phyloP scores from a whole-genome alignment of 352 stramenopile species.

The Phytopythium aichiense region DNA sequence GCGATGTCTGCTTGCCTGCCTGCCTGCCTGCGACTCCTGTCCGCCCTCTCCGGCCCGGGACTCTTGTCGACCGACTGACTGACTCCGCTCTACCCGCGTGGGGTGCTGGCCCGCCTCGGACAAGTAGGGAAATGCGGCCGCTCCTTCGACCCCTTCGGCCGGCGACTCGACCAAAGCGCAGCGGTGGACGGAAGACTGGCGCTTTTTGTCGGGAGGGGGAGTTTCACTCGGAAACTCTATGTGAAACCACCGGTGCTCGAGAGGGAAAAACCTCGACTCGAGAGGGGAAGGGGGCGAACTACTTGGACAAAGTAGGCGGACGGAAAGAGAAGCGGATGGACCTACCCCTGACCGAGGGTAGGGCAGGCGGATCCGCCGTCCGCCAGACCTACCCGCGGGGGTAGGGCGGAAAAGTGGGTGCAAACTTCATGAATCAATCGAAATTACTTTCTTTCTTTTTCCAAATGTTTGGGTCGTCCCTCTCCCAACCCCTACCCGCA shows the following conservation, averaged over 20 bases:
- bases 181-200: not conserved
- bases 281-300: not conserved
- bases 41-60: not conserved
- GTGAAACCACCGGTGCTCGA: not conserved
- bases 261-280: not conserved
- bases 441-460: not conserved
- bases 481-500: no score
- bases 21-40: no score
- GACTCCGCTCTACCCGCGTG: not conserved
- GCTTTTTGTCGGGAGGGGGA: not conserved
- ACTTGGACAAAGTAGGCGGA: not conserved
- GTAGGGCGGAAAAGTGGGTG: not conserved
- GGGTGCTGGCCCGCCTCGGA: not conserved
- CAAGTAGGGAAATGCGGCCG: slow-evolving; percentile 3
- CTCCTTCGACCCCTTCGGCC: not conserved
- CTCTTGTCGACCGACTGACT: not conserved
- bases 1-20: no score
- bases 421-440: not conserved
- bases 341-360: not conserved
- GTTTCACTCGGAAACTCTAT: slow-evolving; percentile 1
- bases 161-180: not conserved
- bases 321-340: not conserved
- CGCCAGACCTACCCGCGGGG: not conserved
- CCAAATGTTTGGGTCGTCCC: no score
- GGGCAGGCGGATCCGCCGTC: not conserved